Base-by-base conservation (phyloP, 305 asterid species). In the Vinca major region DNA sequence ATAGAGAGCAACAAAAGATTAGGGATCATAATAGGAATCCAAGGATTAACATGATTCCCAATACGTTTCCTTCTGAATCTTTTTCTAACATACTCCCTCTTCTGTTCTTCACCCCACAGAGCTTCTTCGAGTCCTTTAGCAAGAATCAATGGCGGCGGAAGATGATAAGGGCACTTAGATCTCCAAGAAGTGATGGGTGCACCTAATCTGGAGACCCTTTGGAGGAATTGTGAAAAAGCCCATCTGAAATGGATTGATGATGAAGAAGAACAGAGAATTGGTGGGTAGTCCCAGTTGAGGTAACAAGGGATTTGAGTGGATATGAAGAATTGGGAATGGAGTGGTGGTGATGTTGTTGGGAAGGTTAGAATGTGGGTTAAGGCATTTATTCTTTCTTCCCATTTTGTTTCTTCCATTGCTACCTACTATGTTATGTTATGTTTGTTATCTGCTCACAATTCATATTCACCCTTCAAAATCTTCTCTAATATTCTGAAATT, bases 111-210 rank as follows among this genome's bases (percentile, higher is more conserved):
- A 14, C 86, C 83, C 98, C 98, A 89, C 72, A 62, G 71, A 0
- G 86, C 90, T 68, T 83, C 95, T 79, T 85, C 91, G 73, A 89
- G 81, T 17, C 96, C 98, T 67, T 76, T 79, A 9, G 96, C 92
- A 71, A 84, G 73, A 0, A 81, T 65, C 52, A 81, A 52, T 56
- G 95, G 92, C 47, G 94, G 95, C 11, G 98, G 96, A 63, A 81
- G 55, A 8, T 79, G 89, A 74, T 76, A 89, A 2, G 96, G 95
- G 82, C 96, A 92, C 73, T 85, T 86, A n/a, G 89, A 88, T 80
- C 95, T 83, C 98, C 96, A 92, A 1, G 98, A 89, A 26, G 89
- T 84, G 65, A 74, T 69, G 39, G 91, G 90, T 33, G 80, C 73
- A 52, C 89, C 89, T n/a, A 69, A 78, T 77, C 86, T 70, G 5